Base-by-base conservation (phyloP, 2,329 filamentous ascomycete genomes). In the Exophiala sp. region DNA sequence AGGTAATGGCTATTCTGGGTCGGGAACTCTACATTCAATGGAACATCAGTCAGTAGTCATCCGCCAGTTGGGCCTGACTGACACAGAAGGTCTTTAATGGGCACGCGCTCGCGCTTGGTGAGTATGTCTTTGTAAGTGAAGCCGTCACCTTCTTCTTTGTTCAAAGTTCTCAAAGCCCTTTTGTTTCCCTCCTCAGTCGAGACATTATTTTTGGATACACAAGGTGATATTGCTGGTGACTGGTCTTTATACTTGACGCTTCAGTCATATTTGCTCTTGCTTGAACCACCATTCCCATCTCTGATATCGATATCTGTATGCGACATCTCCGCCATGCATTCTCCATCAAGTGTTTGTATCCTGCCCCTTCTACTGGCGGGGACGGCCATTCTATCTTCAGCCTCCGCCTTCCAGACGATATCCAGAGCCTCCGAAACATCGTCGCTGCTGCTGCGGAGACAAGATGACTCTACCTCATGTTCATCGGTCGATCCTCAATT, bases 401-500 rank as follows among this genome's bases (percentile, higher is more conserved):
- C 38, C 5, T 46, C 32, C 21, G 57, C 55, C 24, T 57, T 44
- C 21, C 39, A 42, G 13, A 41, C 35, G 8, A 13, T 11, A 29
- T 14, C 19, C 34, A 13, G 32, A 18, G 23, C 16, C 27, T 21
- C 32, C 29, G 8, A n/a, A 32, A 16, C 18, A 40, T 19, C 39
- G 8, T 37, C 40, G n/a, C 38, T 40, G n/a, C 43, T 52, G 5
- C 44, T 48, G 24, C 46, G 29, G 30, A 47, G 47, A 35, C 42
- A 44, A 41, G 46, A 49, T 39, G 23, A 48, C 23, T 18, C 35
- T 13, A 22, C 34, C 10, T 53, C 68, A 2, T 57, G 61, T n/a
- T 59, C 59, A 34, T 73, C 71, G 52, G 64, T 63, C 19, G 62
- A 65, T 18, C 52, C 63, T 6, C 63, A 65, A 2, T 59, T 74